Evolutionary conservation across 2,329 filamentous ascomycete genomes (phyloP).

Genomic region (Neopestalotiopsis clavispora): DNA sequence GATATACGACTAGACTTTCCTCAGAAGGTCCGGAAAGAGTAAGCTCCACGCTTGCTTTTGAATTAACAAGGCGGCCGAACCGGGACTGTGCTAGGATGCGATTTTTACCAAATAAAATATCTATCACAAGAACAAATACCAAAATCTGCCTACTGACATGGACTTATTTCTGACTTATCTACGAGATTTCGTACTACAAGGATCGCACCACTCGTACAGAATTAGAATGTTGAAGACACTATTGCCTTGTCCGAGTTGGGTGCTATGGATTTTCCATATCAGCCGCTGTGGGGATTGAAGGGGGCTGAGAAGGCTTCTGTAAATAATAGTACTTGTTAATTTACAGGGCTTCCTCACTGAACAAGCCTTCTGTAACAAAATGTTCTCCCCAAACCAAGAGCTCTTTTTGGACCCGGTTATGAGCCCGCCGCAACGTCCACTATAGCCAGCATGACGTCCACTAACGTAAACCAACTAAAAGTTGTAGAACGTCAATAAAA

Average conservation of each 20-base stretch:
- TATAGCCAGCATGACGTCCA: too few species aligned
- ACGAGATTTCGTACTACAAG: not conserved
- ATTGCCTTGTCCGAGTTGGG: conserved; percentile 1
- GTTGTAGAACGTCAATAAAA: too few species aligned
- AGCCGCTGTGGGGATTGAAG: not conserved
- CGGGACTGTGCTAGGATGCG: not conserved
- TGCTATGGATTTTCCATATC: not conserved
- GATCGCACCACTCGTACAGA: not conserved
- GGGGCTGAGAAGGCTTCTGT: too few species aligned
- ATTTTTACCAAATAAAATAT: not conserved
- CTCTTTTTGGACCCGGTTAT: too few species aligned
- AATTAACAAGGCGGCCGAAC: not conserved
- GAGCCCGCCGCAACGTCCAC: too few species aligned
- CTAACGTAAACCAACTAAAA: too few species aligned
- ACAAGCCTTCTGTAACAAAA: too few species aligned
- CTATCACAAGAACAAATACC: not conserved
- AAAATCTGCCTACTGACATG: not conserved
- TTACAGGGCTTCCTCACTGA: too few species aligned
- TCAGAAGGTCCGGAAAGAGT: not conserved
- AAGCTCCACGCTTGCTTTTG: not conserved
- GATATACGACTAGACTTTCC: not conserved
- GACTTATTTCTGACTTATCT: not conserved
- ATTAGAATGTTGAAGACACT: not conserved
- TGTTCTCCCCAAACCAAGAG: too few species aligned
- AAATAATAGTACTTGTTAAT: too few species aligned